phyloP scores from a whole-genome alignment of 1,139 yeast genomes.

The Zygoascus sp. region DNA sequence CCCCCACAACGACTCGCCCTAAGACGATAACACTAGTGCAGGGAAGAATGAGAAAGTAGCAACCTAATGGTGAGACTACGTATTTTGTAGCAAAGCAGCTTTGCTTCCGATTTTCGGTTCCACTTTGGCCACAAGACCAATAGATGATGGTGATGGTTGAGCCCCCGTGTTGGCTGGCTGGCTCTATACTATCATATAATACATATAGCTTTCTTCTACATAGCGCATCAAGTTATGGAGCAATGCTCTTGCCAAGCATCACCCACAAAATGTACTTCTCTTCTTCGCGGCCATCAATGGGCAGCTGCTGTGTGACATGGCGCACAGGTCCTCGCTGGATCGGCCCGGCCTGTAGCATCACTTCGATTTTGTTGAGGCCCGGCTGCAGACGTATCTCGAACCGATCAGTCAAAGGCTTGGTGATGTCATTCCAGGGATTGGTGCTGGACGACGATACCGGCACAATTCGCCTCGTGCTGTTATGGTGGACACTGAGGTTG shows the following conservation, averaged over 20 bases:
- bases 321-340: slow-evolving; percentile 14
- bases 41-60: no score
- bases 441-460: slow-evolving; percentile 27
- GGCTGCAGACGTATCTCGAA: slow-evolving; percentile 27
- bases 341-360: slow-evolving; percentile 16
- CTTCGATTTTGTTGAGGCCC: slow-evolving; percentile 31
- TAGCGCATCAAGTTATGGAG: background rate
- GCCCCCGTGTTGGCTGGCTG: no score
- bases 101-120: no score
- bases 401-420: slow-evolving; percentile 25
- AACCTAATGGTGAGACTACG: no score
- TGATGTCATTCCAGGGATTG: slow-evolving; percentile 28
- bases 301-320: slow-evolving; percentile 12
- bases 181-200: no score
- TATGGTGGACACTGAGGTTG: slow-evolving; percentile 25
- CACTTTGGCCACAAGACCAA: no score
- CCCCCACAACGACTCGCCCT: no score
- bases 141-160: no score
- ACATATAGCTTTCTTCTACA: background rate
- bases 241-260: slow-evolving; percentile 11
- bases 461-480: slow-evolving; percentile 22
- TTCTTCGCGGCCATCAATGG: slow-evolving; percentile 14
- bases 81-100: no score
- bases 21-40: no score
- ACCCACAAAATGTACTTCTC: slow-evolving; percentile 15